Percentiles rank a stretch among this genome's conserved stretches.
These are phyloP conservation scores for Boeremia lycopersici DNA, from an alignment of 2,329 filamentous ascomycete species.

Conservation along the genomic window DNA sequence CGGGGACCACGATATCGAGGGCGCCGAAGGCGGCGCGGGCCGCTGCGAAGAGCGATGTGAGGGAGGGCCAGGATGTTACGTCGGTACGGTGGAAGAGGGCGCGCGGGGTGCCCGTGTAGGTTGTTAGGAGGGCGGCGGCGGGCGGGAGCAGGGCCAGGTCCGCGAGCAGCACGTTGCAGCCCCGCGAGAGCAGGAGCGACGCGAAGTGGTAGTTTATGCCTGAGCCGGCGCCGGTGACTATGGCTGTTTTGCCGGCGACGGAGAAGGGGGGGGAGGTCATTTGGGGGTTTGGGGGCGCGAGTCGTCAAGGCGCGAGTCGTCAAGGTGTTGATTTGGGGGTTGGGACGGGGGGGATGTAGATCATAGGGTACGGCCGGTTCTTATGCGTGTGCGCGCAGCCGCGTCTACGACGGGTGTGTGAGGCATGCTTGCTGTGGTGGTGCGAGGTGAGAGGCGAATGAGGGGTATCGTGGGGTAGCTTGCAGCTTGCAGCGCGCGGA, in stretches of 20 bases:
- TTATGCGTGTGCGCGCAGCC: background rate
- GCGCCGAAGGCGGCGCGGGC: constrained; percentile 39
- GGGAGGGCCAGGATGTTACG: constrained; percentile 46
- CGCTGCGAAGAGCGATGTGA: constrained; percentile 40
- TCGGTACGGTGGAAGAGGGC: constrained; percentile 55
- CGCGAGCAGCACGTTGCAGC: constrained; percentile 57
- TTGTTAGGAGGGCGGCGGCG: constrained; percentile 46
- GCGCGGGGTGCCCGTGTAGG: constrained; percentile 32
- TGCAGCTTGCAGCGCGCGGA: too few relatives aligned
- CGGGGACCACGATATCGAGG: constrained; percentile 56
- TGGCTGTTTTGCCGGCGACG: constrained; percentile 54
- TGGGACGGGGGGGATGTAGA: too few relatives aligned
- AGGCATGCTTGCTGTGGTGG: constrained; percentile 22
- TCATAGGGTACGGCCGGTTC: too few relatives aligned
- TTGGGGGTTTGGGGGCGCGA: too few relatives aligned
- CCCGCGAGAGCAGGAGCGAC: constrained; percentile 50
- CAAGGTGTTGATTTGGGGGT: too few relatives aligned
- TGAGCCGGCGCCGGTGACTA: constrained; percentile 56
- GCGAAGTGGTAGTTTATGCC: constrained; percentile 57
- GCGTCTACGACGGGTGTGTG: too few relatives aligned
- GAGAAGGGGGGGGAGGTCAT: constrained; percentile 1
- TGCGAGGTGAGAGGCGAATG: background rate
- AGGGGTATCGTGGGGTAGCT: constrained; percentile 28
- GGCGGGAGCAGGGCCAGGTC: constrained; percentile 56
- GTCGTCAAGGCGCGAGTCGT: too few relatives aligned